Percentiles rank a stretch among this genome's conserved stretches.
Conservation (phyloP, 2,329 filamentous ascomycete genomes). For the Anisogramma anomala region DNA sequence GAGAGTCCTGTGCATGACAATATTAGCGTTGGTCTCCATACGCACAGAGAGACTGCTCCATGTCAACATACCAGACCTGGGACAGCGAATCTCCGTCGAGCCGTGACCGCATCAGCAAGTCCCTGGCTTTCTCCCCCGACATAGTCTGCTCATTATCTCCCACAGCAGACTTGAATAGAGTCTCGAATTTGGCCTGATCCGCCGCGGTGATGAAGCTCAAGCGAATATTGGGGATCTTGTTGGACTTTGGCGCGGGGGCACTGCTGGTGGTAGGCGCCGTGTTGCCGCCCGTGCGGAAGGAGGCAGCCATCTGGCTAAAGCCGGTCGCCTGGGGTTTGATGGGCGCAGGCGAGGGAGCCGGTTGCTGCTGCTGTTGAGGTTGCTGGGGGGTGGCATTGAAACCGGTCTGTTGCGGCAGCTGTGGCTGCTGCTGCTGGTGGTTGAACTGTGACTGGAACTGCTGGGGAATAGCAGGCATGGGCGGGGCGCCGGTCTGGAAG, state of each 20-base stretch:
- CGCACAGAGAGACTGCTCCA: neutral
- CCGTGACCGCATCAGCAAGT: constrained; percentile 78
- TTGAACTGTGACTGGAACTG: constrained; percentile 50
- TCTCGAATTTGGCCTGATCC: constrained; percentile 95
- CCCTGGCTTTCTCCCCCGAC: constrained; percentile 84
- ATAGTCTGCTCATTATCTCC: constrained; percentile 74
- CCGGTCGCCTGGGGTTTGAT: constrained; percentile 57
- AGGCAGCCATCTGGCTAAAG: constrained; percentile 55
- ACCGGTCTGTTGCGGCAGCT: constrained; percentile 30
- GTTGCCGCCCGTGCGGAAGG: constrained; percentile 44
- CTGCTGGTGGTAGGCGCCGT: constrained; percentile 34
- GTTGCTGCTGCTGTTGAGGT: constrained; percentile 25
- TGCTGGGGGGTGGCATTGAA: constrained; percentile 41
- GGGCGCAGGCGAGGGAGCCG: constrained; percentile 42
- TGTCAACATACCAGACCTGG: constrained; percentile 65
- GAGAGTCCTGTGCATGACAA: constrained; percentile 54
- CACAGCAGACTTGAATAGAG: constrained; percentile 89
- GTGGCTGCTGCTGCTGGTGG: constrained; percentile 38
- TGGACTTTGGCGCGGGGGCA: constrained; percentile 38
- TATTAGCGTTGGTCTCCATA: neutral
- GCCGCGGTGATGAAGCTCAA: constrained; percentile 91
- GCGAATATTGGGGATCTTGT: constrained; percentile 85
- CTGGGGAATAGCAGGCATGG: constrained; percentile 45
- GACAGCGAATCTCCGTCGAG: constrained; percentile 78
- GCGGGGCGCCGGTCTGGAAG: constrained; percentile 46